Evolutionary conservation across 139 green algal species (phyloP), one percentile per base, ranked within the genome.

Genomic region (Chlorella sp.): DNA sequence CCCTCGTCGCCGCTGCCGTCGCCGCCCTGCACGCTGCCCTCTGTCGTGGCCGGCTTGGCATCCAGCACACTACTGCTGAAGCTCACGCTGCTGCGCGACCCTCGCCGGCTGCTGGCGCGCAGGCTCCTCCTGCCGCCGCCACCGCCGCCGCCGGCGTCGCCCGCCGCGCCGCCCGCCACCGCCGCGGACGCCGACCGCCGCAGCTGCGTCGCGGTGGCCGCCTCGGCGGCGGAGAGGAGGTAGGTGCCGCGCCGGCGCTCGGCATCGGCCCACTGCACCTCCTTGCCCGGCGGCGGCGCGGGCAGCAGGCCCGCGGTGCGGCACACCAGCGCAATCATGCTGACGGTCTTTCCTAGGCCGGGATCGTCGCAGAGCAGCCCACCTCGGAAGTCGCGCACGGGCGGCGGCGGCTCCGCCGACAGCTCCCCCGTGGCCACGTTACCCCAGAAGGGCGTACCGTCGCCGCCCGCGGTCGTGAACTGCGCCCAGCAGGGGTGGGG

Each of bases 331-430:
- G 84, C 83, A 31, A 98, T 68, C 2, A 80, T 84, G 2, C 90
- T 97, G 23, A 95, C 81, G 6, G 94, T 98, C 83, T 98, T 98
- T 29, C 94, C 94, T 33, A 98, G 86, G 3, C 94, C 94, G 8
- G 94, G 94, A 66, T 98, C 94, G 66, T 98, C 94, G 63, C 94
- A 98, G 48, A 98, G 91, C 48, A 98, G 80, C 15, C 94, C 94
- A 2, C 94, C 94, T 12, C 74, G 63, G 23, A 91, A 80, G 62
- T 93, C 88, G 1, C 4, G 46, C 60, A 88, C 29, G 0, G n/a
- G 25, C 1, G 58, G 46, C 5, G 87, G 83, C 23, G 72, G 50
- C 9, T 86, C 79, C 5, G 71, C n/a, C 1, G 29, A 27, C 51
- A 90, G 21, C 12, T 78, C 64, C 0, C 90, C 90, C 8, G 71